Evolutionary conservation across 1,284 basidiomycete species (phyloP), one percentile per base, ranked within the genome.

Genomic region (Cutaneotrichosporon sp.): DNA sequence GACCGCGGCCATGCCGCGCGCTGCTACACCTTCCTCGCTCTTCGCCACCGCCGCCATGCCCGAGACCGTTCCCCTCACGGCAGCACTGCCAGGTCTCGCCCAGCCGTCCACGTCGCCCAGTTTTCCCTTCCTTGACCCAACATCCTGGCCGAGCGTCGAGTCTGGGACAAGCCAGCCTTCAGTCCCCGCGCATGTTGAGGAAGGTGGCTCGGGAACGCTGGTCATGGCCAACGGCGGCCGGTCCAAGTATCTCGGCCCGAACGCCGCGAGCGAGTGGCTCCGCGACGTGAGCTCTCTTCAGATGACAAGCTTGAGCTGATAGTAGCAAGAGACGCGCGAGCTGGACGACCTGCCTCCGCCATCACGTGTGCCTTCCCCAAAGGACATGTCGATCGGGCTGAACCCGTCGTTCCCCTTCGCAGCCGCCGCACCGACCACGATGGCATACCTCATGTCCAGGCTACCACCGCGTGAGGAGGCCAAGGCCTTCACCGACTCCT

Each of bases 381-480:
- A 18, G 10, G 13, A 34, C 47, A 36, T 32, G 57, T 22, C 47
- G 16, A 8, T 30, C n/a, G 38, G 4, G 7, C 30, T 31, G 4
- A 46, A 57, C 11, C 22, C 56, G 38, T 34, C 56, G n/a, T 66
- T 66, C 38, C 65, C 65, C 9, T 66, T 66, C 50, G 18, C 34
- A 13, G 22, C 30, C 9, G 26, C 47, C 7, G 32, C n/a, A 1
- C 22, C 31, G 11, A 34, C 51, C 4, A 38, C 47, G 3, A 57
- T 62, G 6, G 40, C 47, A 5, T 34, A 57, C n/a, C 42, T 64
- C 11, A 30, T 64, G 16, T 32, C 56, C 14, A 42, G 61, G 47
- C 55, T 70, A 2, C 68, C 68, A 1, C 26, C 59, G 6, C 34
- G 49, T 7, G 52, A 63, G 8, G 68, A 70, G 22, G 68, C 60